Base-by-base conservation (phyloP, 2,329 filamentous ascomycete genomes). In the Alternaria alternata region DNA sequence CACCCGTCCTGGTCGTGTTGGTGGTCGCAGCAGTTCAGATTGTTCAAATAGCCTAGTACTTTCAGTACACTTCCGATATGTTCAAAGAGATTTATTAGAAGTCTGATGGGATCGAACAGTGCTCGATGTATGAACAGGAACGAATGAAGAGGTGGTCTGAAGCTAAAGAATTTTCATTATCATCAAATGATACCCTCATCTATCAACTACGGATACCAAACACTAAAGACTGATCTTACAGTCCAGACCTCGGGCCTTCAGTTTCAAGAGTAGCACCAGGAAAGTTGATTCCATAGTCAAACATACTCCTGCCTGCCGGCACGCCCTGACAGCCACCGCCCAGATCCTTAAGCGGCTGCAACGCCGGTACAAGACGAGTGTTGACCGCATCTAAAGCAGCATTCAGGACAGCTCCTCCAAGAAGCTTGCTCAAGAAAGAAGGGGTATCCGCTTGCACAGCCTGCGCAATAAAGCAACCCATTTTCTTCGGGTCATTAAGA, bases 51-150 rank as follows among this genome's bases (percentile, higher is more conserved):
- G 34, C 0, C 6, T 8, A 0, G 3, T 16, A n/a, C 34, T 38
- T 16, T 8, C 34, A n/a, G 16, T 0, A 7, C 7, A n/a, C 6
- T 7, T n/a, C 16, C 34, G 16, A 0, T 0, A 0, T 0, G 14
- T 16, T n/a, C 34, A 38, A 0, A 18, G 16, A n/a, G 16, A 18
- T 38, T 8, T 8, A 38, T 1, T 7, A n/a, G 0, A 3, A n/a
- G 2, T 38, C n/a, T 5, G 6, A 38, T 38, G 34, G 16, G n/a
- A 38, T 38, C 1, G 34, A n/a, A 16, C 16, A 38, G 34, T 38
- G 34, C 34, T 38, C 14, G 34, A 38, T 16, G 5, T 38, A 38
- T 36, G 4, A 38, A 36, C 14, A 0, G 2, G 16, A n/a, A 7
- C 16, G 34, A n/a, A 7, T 38, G 1, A 38, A n/a, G 34, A n/a